Evolutionary conservation across 495 filamentous ascomycete genomes (phyloP).

Genomic region (Penicillium cinerascens): DNA sequence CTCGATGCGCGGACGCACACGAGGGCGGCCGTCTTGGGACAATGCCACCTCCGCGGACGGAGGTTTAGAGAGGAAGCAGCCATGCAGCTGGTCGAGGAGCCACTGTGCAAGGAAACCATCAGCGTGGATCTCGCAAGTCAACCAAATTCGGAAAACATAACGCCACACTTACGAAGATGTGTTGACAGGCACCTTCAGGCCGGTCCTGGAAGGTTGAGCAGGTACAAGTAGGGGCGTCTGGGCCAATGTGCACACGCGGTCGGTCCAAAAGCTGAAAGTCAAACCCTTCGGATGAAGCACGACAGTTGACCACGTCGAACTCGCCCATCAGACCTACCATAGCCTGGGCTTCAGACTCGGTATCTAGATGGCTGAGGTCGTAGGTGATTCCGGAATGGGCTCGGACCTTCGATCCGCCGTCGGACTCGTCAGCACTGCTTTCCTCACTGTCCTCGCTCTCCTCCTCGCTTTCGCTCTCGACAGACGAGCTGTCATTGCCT

Average conservation of each 20-base stretch:
- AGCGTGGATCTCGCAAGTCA: not conserved
- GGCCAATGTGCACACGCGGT: slow-evolving; percentile 29
- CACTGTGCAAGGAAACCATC: slow-evolving; percentile 26
- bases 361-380: slow-evolving; percentile 35
- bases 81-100: slow-evolving; percentile 45
- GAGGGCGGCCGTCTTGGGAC: slow-evolving; percentile 33
- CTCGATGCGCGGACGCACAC: slow-evolving; percentile 32
- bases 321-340: slow-evolving; percentile 34
- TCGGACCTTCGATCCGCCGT: slow-evolving; percentile 22
- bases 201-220: slow-evolving; percentile 32
- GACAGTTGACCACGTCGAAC: slow-evolving; percentile 37
- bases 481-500: slow-evolving; percentile 10
- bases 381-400: slow-evolving; percentile 43
- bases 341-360: slow-evolving; percentile 33
- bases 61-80: slow-evolving; percentile 27
- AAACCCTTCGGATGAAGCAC: slow-evolving; percentile 28
- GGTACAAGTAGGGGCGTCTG: slow-evolving; percentile 33
- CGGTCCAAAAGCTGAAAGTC: slow-evolving; percentile 37
- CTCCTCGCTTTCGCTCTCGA: slow-evolving; percentile 12
- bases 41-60: slow-evolving; percentile 27
- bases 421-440: slow-evolving; percentile 16
- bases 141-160: not conserved
- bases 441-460: slow-evolving; percentile 13
- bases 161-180: slow-evolving; percentile 42
- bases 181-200: slow-evolving; percentile 39